A percentile compares a stretch with the other conserved stretches of the same genome.
phyloP scores from a whole-genome alignment of 148 eudicot genomes.

The Diospyros kaki region DNA sequence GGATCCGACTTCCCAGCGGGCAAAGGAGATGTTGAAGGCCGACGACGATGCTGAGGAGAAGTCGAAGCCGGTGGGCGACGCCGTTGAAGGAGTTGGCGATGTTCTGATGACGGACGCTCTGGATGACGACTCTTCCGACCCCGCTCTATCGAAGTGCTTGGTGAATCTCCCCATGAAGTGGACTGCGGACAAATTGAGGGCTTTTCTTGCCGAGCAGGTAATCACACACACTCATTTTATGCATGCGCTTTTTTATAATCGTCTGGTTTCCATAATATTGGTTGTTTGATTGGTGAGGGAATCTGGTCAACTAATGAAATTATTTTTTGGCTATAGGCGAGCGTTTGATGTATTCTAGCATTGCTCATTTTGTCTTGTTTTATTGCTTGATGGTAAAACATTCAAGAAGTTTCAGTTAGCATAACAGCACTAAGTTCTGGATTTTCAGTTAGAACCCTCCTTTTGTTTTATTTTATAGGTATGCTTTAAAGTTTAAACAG shows the following conservation, averaged over 20 bases:
- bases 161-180: constrained; percentile 72
- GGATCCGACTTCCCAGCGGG: constrained; percentile 90
- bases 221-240: not conserved
- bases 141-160: constrained; percentile 55
- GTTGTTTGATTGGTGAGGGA: constrained; percentile 6
- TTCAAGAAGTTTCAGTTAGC: too few relatives aligned
- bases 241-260: not conserved
- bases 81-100: constrained; percentile 16
- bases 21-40: constrained; percentile 45
- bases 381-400: not conserved
- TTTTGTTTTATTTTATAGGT: too few relatives aligned
- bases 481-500: too few relatives aligned
- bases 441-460: too few relatives aligned
- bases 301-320: not conserved
- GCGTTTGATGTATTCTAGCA: not conserved
- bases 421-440: too few relatives aligned
- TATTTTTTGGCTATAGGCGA: too few relatives aligned
- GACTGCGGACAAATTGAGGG: constrained; percentile 50
- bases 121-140: constrained; percentile 30
- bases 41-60: constrained; percentile 23
- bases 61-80: constrained; percentile 10
- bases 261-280: not conserved
- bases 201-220: constrained; percentile 63
- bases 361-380: not conserved
- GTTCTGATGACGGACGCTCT: constrained; percentile 70